Base-by-base conservation (phyloP, 345 rosid species). In the Pistacia atlantica region DNA sequence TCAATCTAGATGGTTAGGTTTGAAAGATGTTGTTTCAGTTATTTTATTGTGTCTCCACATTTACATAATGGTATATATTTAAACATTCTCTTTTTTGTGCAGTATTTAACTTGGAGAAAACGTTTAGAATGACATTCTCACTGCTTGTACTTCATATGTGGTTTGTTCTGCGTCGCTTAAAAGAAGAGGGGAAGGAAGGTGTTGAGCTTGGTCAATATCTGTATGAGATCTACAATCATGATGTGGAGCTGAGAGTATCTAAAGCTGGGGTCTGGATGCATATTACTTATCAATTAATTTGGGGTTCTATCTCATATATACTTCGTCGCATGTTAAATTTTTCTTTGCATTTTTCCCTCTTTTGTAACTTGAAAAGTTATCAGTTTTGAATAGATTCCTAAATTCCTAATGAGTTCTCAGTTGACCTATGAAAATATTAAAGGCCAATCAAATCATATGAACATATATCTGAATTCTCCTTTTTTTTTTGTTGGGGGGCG, bases 61-160 rank as follows among this genome's bases (percentile, higher is more conserved):
- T 65, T 4, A 25, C 33, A 10, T 58, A 64, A 25, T 74, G 48
- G 17, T 45, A 46, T 45, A 72, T 45, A 52, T 63, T 57, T 17
- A 8, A 28, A 4, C 56, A 16, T 28, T 69, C 22, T 64, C 22
- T 77, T 56, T 80, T 35, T 79, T 37, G 18, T 85, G 88, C 92
- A 96, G 97, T 88, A 2, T 96, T 96, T 89, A 93, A 88, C 82
- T 84, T 96, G 91, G 99, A 96, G 93, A 93, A 92, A 80, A 92
- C 95, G 6, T 93, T 96, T 81, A 91, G 87, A 72, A 89, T 89
- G 81, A 89, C 95, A 0, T 93, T 82, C 80, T 90, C 98, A 11
- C 72, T 96, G 89, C 98, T 96, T 68, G 95, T 96, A 28, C 97
- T 96, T 75, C 98, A 92, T 83, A 89, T 86, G 98, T 93, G 98